A percentile compares a stretch with the other conserved stretches of the same genome.
phyloP scores from a whole-genome alignment of 2,329 filamentous ascomycete species.

The Cladobotryum protrusum region DNA sequence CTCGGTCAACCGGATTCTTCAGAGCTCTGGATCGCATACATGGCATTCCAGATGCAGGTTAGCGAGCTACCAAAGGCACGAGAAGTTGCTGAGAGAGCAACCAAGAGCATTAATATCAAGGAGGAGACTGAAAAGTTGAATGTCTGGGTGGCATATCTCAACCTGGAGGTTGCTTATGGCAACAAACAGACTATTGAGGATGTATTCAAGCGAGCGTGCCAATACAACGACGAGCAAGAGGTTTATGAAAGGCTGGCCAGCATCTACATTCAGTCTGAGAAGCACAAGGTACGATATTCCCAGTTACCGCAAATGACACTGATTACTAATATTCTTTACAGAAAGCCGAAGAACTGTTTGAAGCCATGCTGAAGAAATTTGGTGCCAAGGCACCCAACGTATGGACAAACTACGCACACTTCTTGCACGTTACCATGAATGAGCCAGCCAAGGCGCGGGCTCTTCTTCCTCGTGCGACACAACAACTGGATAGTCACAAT shows the following conservation, averaged over 20 bases:
- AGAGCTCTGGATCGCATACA: constrained; percentile 89
- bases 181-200: constrained; percentile 76
- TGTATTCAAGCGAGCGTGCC: constrained; percentile 85
- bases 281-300: constrained; percentile 62
- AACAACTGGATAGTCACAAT: constrained; percentile 66
- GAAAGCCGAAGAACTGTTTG: constrained; percentile 86
- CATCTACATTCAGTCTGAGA: constrained; percentile 90
- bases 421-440: constrained; percentile 69
- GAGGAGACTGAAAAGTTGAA: constrained; percentile 92
- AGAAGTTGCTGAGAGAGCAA: constrained; percentile 81
- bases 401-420: constrained; percentile 93
- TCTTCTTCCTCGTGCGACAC: constrained; percentile 75
- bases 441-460: constrained; percentile 69
- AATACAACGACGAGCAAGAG: constrained; percentile 88
- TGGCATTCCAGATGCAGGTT: constrained; percentile 95
- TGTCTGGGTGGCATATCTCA: constrained; percentile 90
- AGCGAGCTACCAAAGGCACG: constrained; percentile 84
- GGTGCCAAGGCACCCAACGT: constrained; percentile 72
- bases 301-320: background rate
- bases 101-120: constrained; percentile 83
- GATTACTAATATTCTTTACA: constrained; percentile 36
- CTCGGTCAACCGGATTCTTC: constrained; percentile 92
- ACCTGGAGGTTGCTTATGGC: constrained; percentile 87
- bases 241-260: constrained; percentile 84
- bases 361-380: constrained; percentile 80